A percentile compares a stretch with the other conserved stretches of the same genome.
Conservation (phyloP, 208 protist species). For the Polymyxa betae region DNA sequence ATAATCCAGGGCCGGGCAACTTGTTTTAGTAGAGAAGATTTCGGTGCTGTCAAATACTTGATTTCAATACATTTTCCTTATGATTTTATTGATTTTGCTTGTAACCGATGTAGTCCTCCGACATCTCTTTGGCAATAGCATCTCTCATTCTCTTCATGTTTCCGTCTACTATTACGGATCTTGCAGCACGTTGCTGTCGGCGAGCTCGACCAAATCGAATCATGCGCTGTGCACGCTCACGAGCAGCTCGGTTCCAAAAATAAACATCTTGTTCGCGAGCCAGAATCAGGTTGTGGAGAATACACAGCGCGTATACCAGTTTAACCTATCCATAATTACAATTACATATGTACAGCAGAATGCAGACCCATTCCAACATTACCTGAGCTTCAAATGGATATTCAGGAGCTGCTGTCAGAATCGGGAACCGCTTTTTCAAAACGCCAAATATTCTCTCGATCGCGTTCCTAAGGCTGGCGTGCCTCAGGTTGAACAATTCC, state of each 20-base stretch:
- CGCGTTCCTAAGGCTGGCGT: not conserved
- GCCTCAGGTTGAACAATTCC: not conserved
- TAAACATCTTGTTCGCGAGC: not conserved
- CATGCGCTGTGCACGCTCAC: not conserved
- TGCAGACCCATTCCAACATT: not conserved
- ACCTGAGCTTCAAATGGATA: constrained; percentile 4
- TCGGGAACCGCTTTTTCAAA: not conserved
- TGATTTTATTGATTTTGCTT: not conserved
- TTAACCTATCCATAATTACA: not conserved
- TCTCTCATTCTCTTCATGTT: not conserved
- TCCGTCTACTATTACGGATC: not conserved
- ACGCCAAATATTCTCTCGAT: not conserved
- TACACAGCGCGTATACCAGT: not conserved
- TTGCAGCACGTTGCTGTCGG: not conserved
- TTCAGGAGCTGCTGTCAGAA: not conserved
- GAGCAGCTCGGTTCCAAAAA: not conserved
- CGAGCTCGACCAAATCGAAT: no score
- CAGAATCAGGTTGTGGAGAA: not conserved
- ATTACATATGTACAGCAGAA: not conserved
- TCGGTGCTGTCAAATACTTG: not conserved
- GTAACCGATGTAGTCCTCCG: not conserved
- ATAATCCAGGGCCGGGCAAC: no score
- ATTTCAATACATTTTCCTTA: not conserved
- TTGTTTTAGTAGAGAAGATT: not conserved
- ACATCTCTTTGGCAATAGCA: not conserved